These are phyloP conservation scores for Magnusiomyces ingens DNA, from an alignment of 1,139 yeast genomes.

Conservation along the genomic window DNA sequence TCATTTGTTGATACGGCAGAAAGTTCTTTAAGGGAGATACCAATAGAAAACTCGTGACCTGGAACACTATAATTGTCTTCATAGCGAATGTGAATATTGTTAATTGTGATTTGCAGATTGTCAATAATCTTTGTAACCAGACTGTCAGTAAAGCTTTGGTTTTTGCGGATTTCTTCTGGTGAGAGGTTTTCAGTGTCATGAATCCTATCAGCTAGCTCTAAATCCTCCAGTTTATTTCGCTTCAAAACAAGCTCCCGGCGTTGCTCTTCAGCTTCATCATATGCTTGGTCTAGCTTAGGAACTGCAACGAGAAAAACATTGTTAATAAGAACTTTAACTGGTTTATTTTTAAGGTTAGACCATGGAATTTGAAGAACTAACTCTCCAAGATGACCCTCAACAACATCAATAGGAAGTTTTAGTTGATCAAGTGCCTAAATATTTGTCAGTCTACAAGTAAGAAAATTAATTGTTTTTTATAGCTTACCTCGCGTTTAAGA, in stretches of 20 bases:
- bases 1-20: slow-evolving; percentile 89
- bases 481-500: slow-evolving; percentile 55
- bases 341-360: slow-evolving; percentile 89
- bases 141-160: slow-evolving; percentile 81
- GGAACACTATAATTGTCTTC: slow-evolving; percentile 56
- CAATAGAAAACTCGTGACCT: slow-evolving; percentile 67
- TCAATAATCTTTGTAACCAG: slow-evolving; percentile 85
- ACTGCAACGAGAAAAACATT: slow-evolving; percentile 79
- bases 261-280: slow-evolving; percentile 60
- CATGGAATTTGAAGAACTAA: slow-evolving; percentile 91
- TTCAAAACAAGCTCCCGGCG: slow-evolving; percentile 61
- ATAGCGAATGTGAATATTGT: slow-evolving; percentile 83
- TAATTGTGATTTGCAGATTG: slow-evolving; percentile 87
- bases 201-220: slow-evolving; percentile 43
- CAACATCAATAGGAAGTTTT: slow-evolving; percentile 80
- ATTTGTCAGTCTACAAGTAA: slow-evolving; percentile 13
- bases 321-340: slow-evolving; percentile 84
- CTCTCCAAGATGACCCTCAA: slow-evolving; percentile 86
- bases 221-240: slow-evolving; percentile 56
- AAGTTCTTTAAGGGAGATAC: slow-evolving; percentile 73
- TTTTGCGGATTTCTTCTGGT: slow-evolving; percentile 44
- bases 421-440: slow-evolving; percentile 73
- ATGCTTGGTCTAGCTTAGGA: slow-evolving; percentile 51
- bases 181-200: slow-evolving; percentile 24
- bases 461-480: background rate